Conservation (phyloP, 257 asterid species). For the Cinchona pubescens region DNA sequence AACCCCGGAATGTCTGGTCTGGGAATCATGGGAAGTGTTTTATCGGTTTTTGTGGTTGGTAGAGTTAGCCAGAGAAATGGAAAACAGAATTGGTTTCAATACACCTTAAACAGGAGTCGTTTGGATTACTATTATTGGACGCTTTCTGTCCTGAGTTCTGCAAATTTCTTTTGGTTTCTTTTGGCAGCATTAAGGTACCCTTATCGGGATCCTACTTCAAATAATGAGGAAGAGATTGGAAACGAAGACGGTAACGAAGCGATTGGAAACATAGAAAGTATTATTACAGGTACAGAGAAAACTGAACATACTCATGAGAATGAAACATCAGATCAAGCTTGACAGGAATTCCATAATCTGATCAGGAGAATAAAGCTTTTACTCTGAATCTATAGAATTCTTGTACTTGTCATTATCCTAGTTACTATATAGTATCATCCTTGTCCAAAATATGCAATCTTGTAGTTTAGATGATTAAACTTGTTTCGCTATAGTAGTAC, state of each 20-base stretch:
- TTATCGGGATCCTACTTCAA: not conserved
- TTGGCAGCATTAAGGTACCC: not conserved
- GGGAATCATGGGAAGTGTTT: slow-evolving; percentile 40
- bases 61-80: slow-evolving; percentile 43
- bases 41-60: slow-evolving; percentile 44
- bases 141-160: slow-evolving; percentile 41
- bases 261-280: too few relatives aligned
- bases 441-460: too few relatives aligned
- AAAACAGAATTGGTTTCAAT: slow-evolving; percentile 47
- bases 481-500: too few relatives aligned
- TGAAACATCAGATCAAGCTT: too few relatives aligned
- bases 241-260: not conserved
- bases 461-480: too few relatives aligned
- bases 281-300: too few relatives aligned
- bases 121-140: slow-evolving; percentile 59
- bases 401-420: too few relatives aligned
- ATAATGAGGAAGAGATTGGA: not conserved
- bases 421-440: too few relatives aligned
- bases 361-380: too few relatives aligned
- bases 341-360: too few relatives aligned
- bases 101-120: slow-evolving; percentile 49
- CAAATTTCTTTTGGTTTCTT: slow-evolving; percentile 26
- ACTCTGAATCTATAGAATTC: too few relatives aligned
- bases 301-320: too few relatives aligned
- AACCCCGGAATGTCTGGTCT: slow-evolving; percentile 39